Percentiles rank a stretch among this genome's conserved stretches.
These are phyloP conservation scores for Myxozyma kluyveri DNA, from an alignment of 805 yeast genomes.

Conservation along the genomic window DNA sequence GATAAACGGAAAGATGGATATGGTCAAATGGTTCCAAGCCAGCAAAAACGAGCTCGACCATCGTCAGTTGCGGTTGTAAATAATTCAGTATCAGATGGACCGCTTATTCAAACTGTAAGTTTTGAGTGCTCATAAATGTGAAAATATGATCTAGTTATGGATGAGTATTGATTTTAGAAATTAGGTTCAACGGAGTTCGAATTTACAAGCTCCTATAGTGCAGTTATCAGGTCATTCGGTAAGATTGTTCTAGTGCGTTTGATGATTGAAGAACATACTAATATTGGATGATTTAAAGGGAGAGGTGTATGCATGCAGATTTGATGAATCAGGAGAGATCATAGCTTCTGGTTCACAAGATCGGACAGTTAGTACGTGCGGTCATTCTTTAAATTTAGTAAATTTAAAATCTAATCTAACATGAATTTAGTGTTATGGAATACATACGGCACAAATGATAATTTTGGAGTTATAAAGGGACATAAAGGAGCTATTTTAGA, in stretches of 20 bases:
- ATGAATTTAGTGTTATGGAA: conserved; percentile 45
- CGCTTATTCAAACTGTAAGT: conserved; percentile 21
- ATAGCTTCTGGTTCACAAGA: conserved; percentile 68
- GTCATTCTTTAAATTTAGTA: not conserved
- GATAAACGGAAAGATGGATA: conserved; percentile 24
- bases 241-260: conserved; percentile 4
- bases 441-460: conserved; percentile 42
- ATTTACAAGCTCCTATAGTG: conserved; percentile 29
- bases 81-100: conserved; percentile 19
- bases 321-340: conserved; percentile 50
- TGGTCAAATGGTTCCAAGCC: not conserved
- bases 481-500: conserved; percentile 67
- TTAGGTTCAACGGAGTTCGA: conserved; percentile 26
- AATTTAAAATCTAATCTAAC: not conserved
- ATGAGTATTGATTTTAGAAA: not conserved
- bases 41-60: conserved; percentile 11
- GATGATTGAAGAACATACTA: not conserved
- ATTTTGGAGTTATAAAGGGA: conserved; percentile 50
- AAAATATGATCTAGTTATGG: not conserved
- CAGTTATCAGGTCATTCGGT: conserved; percentile 31
- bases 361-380: conserved; percentile 30
- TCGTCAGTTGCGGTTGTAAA: conserved; percentile 28
- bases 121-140: not conserved
- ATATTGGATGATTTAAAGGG: conserved; percentile 35
- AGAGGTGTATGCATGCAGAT: conserved; percentile 52